phyloP scores from a whole-genome alignment of 345 rosid species.

The Bruguiera parviflora region DNA sequence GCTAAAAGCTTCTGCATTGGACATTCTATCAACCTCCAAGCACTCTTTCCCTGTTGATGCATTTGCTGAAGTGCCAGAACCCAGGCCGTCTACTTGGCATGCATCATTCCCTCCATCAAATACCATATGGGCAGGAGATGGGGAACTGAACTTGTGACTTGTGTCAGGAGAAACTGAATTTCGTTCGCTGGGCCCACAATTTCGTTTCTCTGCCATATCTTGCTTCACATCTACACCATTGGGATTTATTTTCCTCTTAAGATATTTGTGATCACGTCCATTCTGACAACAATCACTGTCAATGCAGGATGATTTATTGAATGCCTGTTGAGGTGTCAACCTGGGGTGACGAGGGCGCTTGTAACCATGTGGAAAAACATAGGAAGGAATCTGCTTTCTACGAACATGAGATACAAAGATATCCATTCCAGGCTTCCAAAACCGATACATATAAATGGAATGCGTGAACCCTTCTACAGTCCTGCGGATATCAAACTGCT shows the following conservation, averaged over 20 bases:
- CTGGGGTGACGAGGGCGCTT: constrained; percentile 37
- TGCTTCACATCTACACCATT: constrained; percentile 26
- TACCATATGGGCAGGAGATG: constrained; percentile 4
- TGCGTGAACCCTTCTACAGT: constrained; percentile 65
- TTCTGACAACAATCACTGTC: neutral
- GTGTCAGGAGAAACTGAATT: constrained; percentile 35
- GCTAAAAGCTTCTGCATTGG: constrained; percentile 5
- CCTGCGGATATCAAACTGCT: constrained; percentile 69
- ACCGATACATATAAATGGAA: constrained; percentile 50
- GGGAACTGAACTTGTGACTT: constrained; percentile 13
- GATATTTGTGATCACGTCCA: neutral
- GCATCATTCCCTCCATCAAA: constrained; percentile 7
- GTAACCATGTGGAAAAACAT: constrained; percentile 64
- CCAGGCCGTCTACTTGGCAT: constrained; percentile 2
- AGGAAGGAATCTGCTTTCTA: constrained; percentile 62
- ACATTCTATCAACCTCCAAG: constrained; percentile 12
- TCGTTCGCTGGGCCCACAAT: constrained; percentile 26
- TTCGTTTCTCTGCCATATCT: constrained; percentile 27
- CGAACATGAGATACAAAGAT: constrained; percentile 66
- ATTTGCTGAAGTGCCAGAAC: neutral
- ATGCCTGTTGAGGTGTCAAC: neutral
- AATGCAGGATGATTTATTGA: neutral
- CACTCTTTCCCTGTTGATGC: neutral
- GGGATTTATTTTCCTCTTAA: constrained; percentile 42
- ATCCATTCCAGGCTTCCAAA: constrained; percentile 79